Evolutionary conservation across 306 rosid species (phyloP), one percentile per base, ranked within the genome.

Genomic region (Corylus avellana): DNA sequence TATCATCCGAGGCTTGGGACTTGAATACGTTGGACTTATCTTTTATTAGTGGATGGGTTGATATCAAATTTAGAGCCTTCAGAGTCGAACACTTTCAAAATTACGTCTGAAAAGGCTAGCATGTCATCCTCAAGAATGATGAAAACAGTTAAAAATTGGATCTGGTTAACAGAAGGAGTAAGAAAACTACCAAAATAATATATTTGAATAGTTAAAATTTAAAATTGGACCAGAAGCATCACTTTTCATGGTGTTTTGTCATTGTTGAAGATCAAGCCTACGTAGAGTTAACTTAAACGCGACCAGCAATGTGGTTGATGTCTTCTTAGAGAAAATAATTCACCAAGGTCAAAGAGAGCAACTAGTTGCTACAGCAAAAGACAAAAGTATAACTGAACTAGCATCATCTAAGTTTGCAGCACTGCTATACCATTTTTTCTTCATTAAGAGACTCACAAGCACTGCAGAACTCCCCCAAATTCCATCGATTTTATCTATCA

Each of bases 1-100:
- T 58, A 81, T 54, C 75, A 59, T 10, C 72, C 6, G 22, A 81
- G 71, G 57, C 53, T 54, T 66, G 8, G 49, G 25, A 66, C 72
- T 66, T 66, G 56, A 22, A 72, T n/a, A 49, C 53, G 14, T 54
- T 51, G 27, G 42, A 62, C 64, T 25, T 51, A 55, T 10, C 17
- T 29, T 70, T 46, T 22, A 35, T 67, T 59, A 16, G 72, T n/a
- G 2, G 27, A 37, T 39, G 50, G 27, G 49, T 67, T 42, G 49
- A 67, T 4, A 39, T 39, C 72, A 67, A 39, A 39, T 67, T 37
- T 37, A 22, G 7, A 18, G 27, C 25, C 3, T 67, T 37, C 10
- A 67, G 72, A 61, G 37, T 25, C 68, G n/a, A 61, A 12, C 4
- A 35, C 68, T 61, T 61, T 61, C 7, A 29, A 39, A 18, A 37